phyloP scores from a whole-genome alignment of 306 rosid species.

The Clitoria ternatea region DNA sequence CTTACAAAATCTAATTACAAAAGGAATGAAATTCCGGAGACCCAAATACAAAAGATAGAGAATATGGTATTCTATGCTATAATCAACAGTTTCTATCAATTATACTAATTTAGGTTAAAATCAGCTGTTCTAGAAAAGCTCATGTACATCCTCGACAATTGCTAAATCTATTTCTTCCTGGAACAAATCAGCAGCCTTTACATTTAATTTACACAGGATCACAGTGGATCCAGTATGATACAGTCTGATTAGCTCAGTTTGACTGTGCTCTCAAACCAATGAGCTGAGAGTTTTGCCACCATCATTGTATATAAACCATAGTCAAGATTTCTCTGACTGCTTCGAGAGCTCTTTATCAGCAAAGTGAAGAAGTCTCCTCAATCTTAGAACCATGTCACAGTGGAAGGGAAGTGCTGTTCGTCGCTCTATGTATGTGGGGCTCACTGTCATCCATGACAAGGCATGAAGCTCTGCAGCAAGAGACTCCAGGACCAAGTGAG shows the following conservation, averaged over 20 bases:
- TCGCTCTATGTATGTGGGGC: slow-evolving; percentile 88
- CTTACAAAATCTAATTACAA: slow-evolving; percentile 34
- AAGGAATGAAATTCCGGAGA: slow-evolving; percentile 6
- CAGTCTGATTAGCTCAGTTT: slow-evolving; percentile 27
- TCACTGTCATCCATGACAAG: slow-evolving; percentile 92
- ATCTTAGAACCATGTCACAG: slow-evolving; percentile 97
- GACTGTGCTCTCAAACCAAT: slow-evolving; percentile 9
- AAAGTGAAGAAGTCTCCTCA: slow-evolving; percentile 88
- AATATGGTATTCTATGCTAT: slow-evolving; percentile 24
- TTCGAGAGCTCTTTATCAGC: slow-evolving; percentile 86
- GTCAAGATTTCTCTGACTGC: slow-evolving; percentile 61
- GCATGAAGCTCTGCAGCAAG: slow-evolving; percentile 97
- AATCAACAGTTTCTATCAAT: slow-evolving; percentile 33
- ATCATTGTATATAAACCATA: slow-evolving; percentile 26
- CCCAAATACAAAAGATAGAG: not conserved
- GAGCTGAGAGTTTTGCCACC: slow-evolving; percentile 5
- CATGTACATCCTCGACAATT: slow-evolving; percentile 41
- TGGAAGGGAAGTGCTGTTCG: slow-evolving; percentile 90
- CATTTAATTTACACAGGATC: slow-evolving; percentile 39
- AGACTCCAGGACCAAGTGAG: slow-evolving; percentile 80
- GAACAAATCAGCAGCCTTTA: slow-evolving; percentile 36
- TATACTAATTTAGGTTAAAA: slow-evolving; percentile 25
- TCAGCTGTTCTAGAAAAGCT: slow-evolving; percentile 15
- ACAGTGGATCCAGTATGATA: slow-evolving; percentile 27
- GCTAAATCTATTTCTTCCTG: slow-evolving; percentile 42